phyloP scores from a whole-genome alignment of 345 rosid species.

The Aquilaria sinensis region DNA sequence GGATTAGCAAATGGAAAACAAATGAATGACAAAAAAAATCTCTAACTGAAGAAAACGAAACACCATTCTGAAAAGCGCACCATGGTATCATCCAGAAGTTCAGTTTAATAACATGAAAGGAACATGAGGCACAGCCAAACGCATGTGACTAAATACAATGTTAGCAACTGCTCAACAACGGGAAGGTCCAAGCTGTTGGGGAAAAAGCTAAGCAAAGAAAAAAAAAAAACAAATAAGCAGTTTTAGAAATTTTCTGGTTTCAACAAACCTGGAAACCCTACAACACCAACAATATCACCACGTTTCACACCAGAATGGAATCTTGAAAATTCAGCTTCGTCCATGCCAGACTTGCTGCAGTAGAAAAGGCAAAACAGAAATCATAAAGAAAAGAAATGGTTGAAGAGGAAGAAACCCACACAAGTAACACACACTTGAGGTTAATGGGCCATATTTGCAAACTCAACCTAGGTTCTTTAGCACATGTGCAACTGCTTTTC shows the following conservation, averaged over 20 bases:
- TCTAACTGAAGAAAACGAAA: neutral
- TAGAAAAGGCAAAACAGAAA: neutral
- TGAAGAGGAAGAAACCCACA: neutral
- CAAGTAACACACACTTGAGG: neutral
- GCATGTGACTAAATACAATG: too few relatives aligned
- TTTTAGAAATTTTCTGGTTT: too few relatives aligned
- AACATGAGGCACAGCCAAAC: too few relatives aligned
- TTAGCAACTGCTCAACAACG: too few relatives aligned
- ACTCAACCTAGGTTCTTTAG: too few relatives aligned
- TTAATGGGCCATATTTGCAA: too few relatives aligned
- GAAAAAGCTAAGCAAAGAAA: too few relatives aligned
- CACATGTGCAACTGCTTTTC: neutral
- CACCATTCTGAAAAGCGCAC: neutral
- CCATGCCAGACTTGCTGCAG: slow-evolving; percentile 72
- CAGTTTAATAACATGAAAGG: too few relatives aligned
- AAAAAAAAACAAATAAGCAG: too few relatives aligned
- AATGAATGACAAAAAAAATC: neutral
- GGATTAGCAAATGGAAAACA: neutral
- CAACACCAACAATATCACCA: slow-evolving; percentile 91
- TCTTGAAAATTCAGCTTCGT: slow-evolving; percentile 63
- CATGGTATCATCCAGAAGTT: too few relatives aligned
- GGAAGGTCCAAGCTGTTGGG: too few relatives aligned
- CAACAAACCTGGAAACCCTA: slow-evolving; percentile 85
- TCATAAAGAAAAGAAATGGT: neutral
- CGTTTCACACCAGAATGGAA: slow-evolving; percentile 72